Evolutionary conservation across 1,284 basidiomycete species (phyloP).

Genomic region (Somion occarium): DNA sequence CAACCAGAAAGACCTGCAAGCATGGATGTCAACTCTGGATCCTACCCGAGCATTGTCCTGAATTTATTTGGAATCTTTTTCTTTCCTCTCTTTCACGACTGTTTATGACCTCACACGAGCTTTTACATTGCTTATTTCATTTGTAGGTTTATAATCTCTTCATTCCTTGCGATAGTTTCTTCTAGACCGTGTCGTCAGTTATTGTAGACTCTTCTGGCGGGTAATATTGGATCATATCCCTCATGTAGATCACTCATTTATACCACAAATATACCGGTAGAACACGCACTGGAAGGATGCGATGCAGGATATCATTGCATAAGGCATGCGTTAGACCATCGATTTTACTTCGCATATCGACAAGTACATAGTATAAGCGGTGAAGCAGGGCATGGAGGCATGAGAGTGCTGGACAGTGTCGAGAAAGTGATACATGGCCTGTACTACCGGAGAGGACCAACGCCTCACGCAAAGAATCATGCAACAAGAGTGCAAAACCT

Average conservation of each 20-base stretch:
- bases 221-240: neutral
- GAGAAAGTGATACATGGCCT: neutral
- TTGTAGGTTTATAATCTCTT: neutral
- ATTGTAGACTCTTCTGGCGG: neutral
- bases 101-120: slow-evolving; percentile 15
- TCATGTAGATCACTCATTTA: neutral
- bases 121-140: neutral
- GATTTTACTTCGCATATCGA: neutral
- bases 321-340: neutral
- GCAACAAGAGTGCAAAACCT: neutral
- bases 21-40: slow-evolving; percentile 80
- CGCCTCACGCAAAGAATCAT: neutral
- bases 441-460: neutral
- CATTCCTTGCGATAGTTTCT: neutral
- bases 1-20: slow-evolving; percentile 73
- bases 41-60: slow-evolving; percentile 49
- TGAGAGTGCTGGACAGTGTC: neutral
- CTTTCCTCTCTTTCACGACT: neutral
- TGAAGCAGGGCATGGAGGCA: neutral
- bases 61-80: too few relatives aligned
- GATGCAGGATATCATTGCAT: neutral
- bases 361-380: neutral
- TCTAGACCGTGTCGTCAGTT: neutral
- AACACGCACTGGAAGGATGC: neutral
- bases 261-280: neutral